These are phyloP conservation scores for Fennellomyces sp. DNA, from an alignment of 371 early-diverging fungal genomes.

Conservation along the genomic window DNA sequence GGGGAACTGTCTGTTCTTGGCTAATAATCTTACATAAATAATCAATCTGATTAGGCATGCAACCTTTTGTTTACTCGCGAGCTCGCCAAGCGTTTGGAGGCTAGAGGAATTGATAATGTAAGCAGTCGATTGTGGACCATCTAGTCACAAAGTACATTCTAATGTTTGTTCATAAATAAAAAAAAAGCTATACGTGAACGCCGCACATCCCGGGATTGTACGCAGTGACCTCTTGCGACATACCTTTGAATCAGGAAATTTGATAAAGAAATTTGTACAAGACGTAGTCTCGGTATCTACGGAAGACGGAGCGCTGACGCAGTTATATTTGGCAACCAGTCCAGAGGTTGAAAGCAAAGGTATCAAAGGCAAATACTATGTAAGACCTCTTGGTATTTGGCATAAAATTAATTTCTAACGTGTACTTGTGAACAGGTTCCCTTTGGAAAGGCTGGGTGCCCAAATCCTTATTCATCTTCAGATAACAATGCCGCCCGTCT, in stretches of 20 bases:
- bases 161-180: neutral
- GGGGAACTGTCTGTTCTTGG: too few species aligned
- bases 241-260: neutral
- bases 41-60: too few species aligned
- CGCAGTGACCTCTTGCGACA: conserved; percentile 41
- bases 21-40: too few species aligned
- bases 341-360: conserved; percentile 61
- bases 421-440: conserved; percentile 18
- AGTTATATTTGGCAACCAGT: conserved; percentile 66
- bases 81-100: conserved; percentile 38
- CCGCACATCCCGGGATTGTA: conserved; percentile 73
- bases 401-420: neutral
- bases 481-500: conserved; percentile 24
- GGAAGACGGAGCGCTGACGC: conserved; percentile 63
- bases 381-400: conserved; percentile 7
- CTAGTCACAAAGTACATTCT: neutral
- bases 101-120: conserved; percentile 26
- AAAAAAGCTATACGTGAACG: conserved; percentile 59
- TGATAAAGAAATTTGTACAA: neutral
- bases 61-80: conserved; percentile 51
- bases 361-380: conserved; percentile 56
- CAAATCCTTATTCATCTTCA: conserved; percentile 19
- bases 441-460: conserved; percentile 3
- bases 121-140: neutral
- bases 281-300: conserved; percentile 20